These are phyloP conservation scores for Penicillium sp. DNA, from an alignment of 2,329 filamentous ascomycete species.

Conservation along the genomic window DNA sequence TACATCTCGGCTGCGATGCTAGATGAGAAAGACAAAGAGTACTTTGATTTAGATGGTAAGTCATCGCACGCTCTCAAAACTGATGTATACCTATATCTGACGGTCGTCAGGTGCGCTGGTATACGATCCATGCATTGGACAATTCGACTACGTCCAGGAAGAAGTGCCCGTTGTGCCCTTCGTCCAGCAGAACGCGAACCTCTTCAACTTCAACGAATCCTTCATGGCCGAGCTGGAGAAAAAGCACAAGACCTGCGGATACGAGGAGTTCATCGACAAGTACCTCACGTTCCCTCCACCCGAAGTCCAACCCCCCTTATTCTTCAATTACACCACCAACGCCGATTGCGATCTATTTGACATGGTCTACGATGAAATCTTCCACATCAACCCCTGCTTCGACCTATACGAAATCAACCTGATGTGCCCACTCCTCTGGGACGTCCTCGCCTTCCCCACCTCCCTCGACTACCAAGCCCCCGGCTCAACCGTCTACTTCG, in stretches of 20 bases:
- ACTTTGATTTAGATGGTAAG: constrained; percentile 63
- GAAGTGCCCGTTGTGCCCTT: constrained; percentile 43
- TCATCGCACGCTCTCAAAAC: background rate
- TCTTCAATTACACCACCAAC: constrained; percentile 44
- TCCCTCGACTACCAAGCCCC: constrained; percentile 55
- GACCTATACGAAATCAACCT: constrained; percentile 70
- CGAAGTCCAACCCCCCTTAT: constrained; percentile 55
- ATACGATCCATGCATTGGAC: constrained; percentile 63
- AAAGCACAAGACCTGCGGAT: constrained; percentile 46
- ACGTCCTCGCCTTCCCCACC: constrained; percentile 63
- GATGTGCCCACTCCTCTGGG: constrained; percentile 67
- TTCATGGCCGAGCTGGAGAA: constrained; percentile 41
- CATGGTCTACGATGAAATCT: constrained; percentile 53
- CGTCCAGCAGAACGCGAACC: constrained; percentile 41
- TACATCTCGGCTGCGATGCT: constrained; percentile 74
- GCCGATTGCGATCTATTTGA: constrained; percentile 57
- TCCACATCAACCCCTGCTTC: constrained; percentile 69
- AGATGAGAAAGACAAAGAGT: constrained; percentile 61
- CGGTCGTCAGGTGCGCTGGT: constrained; percentile 53
- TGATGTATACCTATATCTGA: constrained; percentile 1
- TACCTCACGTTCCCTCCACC: constrained; percentile 53
- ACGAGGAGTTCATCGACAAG: constrained; percentile 45
- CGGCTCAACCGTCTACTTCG: constrained; percentile 64
- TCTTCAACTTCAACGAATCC: constrained; percentile 47
- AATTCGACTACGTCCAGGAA: constrained; percentile 33